A percentile compares a stretch with the other conserved stretches of the same genome.
phyloP scores from a whole-genome alignment of 1,284 basidiomycete genomes.

The Anthracocystis walkeri region DNA sequence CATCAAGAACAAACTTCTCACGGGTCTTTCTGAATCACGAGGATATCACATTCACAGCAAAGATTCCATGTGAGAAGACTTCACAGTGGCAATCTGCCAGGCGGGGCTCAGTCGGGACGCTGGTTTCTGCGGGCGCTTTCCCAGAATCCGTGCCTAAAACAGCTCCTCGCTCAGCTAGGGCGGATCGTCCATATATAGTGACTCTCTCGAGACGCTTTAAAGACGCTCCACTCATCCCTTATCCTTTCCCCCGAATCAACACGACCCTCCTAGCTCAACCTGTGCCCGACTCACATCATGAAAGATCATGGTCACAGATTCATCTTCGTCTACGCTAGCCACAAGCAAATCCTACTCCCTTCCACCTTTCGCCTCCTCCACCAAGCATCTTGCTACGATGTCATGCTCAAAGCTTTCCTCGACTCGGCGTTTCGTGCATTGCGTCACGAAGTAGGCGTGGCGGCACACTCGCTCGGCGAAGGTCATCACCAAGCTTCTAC shows the following conservation, averaged over 20 bases:
- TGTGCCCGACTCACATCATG: neutral
- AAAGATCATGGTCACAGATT: constrained; percentile 29
- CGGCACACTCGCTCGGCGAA: neutral
- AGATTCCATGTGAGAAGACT: neutral
- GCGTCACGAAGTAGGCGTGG: constrained; percentile 8
- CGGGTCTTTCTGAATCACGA: neutral
- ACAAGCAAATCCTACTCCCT: constrained; percentile 16
- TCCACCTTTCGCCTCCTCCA: constrained; percentile 31
- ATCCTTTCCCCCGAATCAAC: neutral
- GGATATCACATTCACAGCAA: neutral
- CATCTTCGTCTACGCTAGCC: constrained; percentile 32
- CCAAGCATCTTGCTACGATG: constrained; percentile 28
- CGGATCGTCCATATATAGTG: neutral
- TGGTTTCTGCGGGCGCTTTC: neutral
- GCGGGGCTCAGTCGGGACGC: neutral
- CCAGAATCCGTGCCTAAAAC: neutral
- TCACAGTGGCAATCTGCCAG: no score
- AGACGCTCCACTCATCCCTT: neutral
- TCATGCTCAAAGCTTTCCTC: constrained; percentile 31
- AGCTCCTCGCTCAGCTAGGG: neutral
- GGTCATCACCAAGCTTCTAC: no score
- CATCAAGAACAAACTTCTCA: neutral
- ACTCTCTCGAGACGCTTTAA: neutral
- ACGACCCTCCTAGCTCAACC: neutral
- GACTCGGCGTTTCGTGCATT: constrained; percentile 31